phyloP scores from a whole-genome alignment of 805 yeast species.

The Wickerhamomyces ciferrii region DNA sequence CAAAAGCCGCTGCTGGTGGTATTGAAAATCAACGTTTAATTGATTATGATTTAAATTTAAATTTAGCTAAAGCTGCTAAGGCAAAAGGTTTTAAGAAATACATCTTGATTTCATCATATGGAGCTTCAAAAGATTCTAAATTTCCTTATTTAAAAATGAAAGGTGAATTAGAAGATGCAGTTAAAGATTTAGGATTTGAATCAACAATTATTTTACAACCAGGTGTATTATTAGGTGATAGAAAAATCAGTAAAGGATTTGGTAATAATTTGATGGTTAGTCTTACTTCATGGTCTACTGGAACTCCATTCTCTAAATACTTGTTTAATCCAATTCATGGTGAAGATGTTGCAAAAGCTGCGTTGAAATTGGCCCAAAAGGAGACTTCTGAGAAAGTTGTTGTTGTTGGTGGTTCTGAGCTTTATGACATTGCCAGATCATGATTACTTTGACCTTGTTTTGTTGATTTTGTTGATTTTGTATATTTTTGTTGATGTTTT shows the following conservation, averaged over 20 bases:
- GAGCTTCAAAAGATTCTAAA: conserved; percentile 55
- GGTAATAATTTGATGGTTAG: conserved; percentile 26
- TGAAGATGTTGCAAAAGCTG: conserved; percentile 61
- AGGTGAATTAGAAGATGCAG: conserved; percentile 70
- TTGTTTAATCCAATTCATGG: conserved; percentile 49
- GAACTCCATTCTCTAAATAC: conserved; percentile 26
- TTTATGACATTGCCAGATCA: conserved; percentile 8
- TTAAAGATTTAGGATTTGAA: conserved; percentile 59
- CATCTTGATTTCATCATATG: conserved; percentile 60
- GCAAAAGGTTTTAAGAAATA: conserved; percentile 62
- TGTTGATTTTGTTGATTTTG: not conserved
- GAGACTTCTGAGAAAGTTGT: conserved; percentile 20
- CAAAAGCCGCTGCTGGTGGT: conserved; percentile 67
- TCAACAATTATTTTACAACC: conserved; percentile 74
- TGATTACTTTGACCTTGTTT: not conserved
- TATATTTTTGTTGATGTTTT: not conserved
- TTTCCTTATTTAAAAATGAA: conserved; percentile 63
- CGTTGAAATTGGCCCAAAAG: conserved; percentile 28
- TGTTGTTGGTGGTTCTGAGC: conserved; percentile 24
- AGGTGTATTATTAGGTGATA: conserved; percentile 64
- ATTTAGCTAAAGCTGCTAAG: conserved; percentile 69
- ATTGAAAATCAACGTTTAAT: conserved; percentile 63
- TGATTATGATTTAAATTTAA: conserved; percentile 69
- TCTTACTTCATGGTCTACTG: conserved; percentile 28
- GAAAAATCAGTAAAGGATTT: conserved; percentile 38